Conservation (phyloP, 2,329 filamentous ascomycete species). For the Fusarium transvaalense region DNA sequence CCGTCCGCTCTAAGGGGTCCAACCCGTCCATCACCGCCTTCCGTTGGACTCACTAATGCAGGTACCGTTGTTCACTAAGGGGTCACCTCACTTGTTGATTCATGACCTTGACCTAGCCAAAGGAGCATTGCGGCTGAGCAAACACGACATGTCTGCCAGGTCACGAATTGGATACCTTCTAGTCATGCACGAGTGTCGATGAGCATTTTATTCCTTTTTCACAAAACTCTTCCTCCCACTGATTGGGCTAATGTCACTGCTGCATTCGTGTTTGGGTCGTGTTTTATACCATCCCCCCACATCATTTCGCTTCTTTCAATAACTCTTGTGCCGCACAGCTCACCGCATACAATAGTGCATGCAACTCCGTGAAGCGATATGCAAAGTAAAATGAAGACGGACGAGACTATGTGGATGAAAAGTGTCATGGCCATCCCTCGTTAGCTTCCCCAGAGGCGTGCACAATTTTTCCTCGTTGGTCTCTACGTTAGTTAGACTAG, state of each 20-base stretch:
- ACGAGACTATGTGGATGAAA: constrained; percentile 3
- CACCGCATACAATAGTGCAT: constrained; percentile 40
- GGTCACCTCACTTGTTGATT: constrained; percentile 25
- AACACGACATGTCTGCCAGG: not conserved
- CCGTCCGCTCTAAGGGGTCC: constrained; percentile 5
- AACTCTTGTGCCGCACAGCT: constrained; percentile 37
- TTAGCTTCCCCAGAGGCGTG: constrained; percentile 24
- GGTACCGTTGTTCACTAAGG: constrained; percentile 30
- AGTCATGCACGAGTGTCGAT: constrained; percentile 36
- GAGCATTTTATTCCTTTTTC: constrained; percentile 26
- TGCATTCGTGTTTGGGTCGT: constrained; percentile 23
- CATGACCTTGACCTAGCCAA: constrained; percentile 33
- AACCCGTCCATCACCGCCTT: constrained; percentile 15
- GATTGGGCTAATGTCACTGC: constrained; percentile 4
- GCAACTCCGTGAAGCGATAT: constrained; percentile 38
- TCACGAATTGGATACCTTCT: constrained; percentile 16
- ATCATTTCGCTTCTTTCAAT: constrained; percentile 42
- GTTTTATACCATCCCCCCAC: constrained; percentile 36
- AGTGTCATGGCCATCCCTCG: constrained; percentile 1
- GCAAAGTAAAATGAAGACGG: constrained; percentile 44
- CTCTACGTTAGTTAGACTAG: not conserved
- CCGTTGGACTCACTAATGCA: constrained; percentile 36
- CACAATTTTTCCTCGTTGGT: constrained; percentile 17
- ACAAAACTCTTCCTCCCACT: constrained; percentile 6
- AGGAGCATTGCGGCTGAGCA: constrained; percentile 7